Base-by-base conservation (phyloP, 2,329 filamentous ascomycete species). In the Dactylellina sp. region DNA sequence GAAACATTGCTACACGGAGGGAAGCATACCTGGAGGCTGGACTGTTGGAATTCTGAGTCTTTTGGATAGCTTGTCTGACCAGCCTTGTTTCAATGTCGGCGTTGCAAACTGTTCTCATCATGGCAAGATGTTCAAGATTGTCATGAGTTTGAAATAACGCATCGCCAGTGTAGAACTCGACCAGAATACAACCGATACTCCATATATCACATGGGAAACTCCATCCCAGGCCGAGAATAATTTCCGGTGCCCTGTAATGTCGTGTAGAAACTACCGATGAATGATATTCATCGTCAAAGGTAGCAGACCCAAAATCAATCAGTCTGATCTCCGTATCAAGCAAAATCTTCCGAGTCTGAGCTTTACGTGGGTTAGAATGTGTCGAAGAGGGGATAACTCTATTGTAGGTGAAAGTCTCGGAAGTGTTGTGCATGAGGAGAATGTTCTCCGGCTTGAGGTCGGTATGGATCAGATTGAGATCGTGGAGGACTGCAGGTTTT, bases 401-500 rank as follows among this genome's bases (percentile, higher is more conserved):
- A 79, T 89, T 89, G 79, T 90, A 91, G 1, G 88, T 90, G 77
- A 90, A 90, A 0, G 88, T 89, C 79, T 90, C 88, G 76, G 89
- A 90, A 1, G 84, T 82, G 77, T 85, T 87, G 75, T 89, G 85
- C 76, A 87, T 88, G 9, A 91, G 83, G 25, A 91, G 83, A 75
- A 91, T 90, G 77, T 90, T 90, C 79, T 90, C 88, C 0, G 88
- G 88, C 79, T 90, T 90, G 52, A 90, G 81, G 79, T 90, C 88
- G 7, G 95, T 99, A 81, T 99, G 95, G 75, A 99, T 97, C 76
- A 99, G 87, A 81, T 98, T 97, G 16, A 99, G 86, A 82, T 99
- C 95, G 80, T 99, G 95, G 20, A 99, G 85, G 81, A 98, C 92
- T 96, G 65, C 32, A n/a, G 11, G 47, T 28, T 22, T 57, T 25